These are phyloP conservation scores for Wickerhamomyces tratensis DNA, from an alignment of 805 yeast genomes.

Conservation along the genomic window DNA sequence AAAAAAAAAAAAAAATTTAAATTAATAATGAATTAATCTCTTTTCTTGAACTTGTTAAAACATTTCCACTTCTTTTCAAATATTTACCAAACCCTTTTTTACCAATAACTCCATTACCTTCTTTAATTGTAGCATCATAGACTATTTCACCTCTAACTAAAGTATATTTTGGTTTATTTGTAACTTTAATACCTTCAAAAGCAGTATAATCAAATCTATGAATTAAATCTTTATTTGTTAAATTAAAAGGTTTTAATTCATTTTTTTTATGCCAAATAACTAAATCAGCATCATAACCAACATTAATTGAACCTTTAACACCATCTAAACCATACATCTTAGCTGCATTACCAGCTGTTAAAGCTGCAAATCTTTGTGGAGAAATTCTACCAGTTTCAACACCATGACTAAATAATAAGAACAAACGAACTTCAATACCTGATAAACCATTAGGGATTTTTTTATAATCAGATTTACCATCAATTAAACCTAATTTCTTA, in stretches of 20 bases:
- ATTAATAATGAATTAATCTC: constrained; percentile 13
- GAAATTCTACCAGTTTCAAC: constrained; percentile 30
- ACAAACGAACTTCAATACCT: constrained; percentile 38
- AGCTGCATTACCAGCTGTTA: constrained; percentile 36
- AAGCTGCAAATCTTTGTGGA: constrained; percentile 34
- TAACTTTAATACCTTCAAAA: constrained; percentile 27
- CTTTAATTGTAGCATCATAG: constrained; percentile 13
- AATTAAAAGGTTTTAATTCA: constrained; percentile 16
- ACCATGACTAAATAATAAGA: constrained; percentile 33
- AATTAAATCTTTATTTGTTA: constrained; percentile 22
- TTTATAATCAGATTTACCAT: constrained; percentile 31
- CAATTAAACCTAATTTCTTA: constrained; percentile 30
- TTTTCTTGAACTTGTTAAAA: constrained; percentile 12
- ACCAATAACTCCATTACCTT: constrained; percentile 11
- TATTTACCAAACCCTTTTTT: constrained; percentile 16
- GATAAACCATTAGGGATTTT: constrained; percentile 40
- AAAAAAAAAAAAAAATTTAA: not conserved
- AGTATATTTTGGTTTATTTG: constrained; percentile 39
- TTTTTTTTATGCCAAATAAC: constrained; percentile 37
- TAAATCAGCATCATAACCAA: constrained; percentile 40
- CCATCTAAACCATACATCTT: constrained; percentile 32
- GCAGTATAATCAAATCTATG: constrained; percentile 31
- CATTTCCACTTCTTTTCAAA: constrained; percentile 17
- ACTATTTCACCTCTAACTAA: constrained; percentile 27
- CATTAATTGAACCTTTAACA: constrained; percentile 31